Evolutionary conservation across 441 rosid species (phyloP), one percentile per base, ranked within the genome.

Genomic region (Arabidopsis lyrata): DNA sequence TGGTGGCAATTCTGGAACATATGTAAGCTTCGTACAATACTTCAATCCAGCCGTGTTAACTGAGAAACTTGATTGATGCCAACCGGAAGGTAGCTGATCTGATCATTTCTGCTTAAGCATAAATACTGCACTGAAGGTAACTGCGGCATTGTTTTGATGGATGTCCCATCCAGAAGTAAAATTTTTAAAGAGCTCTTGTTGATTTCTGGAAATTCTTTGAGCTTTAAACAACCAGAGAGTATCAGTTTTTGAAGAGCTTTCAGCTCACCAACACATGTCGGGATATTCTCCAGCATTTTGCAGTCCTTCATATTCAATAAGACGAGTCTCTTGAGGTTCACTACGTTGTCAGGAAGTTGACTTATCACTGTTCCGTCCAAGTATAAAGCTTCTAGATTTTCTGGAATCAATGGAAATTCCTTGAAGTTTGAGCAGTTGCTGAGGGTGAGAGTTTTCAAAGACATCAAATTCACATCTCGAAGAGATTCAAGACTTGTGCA

Each of bases 201-300:
- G 18, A 50, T 4, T 8, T 75, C 34, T 0, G 81, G 68, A 44
- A 82, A 29, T 5, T 8, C 18, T 2, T 9, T 5, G 32, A 70
- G 63, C 36, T 42, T 66, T 42, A 6, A 65, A 68, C 79, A 84
- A 4, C 72, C 77, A 31, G 80, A 79, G 1, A 80, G 66, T 52
- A 57, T 8, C 0, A 72, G 44, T 16, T 50, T 38, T 6, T 77
- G 34, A 9, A 77, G 81, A 60, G 22, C 20, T 57, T 59, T 41
- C 68, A 75, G 53, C 13, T 63, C 6, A 0, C 68, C 36, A 3
- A 79, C 14, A 16, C n/a, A 42, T 1, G 31, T 6, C 15, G 16
- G 80, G 78, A 48, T 47, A 47, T 6, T 47, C 61, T 29, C 1
- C 24, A 76, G 47, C 20, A n/a, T 35, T 56, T 13, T 60, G 72